phyloP scores from a whole-genome alignment of 805 yeast species.

The Zygosaccharomyces pseudorouxii region DNA sequence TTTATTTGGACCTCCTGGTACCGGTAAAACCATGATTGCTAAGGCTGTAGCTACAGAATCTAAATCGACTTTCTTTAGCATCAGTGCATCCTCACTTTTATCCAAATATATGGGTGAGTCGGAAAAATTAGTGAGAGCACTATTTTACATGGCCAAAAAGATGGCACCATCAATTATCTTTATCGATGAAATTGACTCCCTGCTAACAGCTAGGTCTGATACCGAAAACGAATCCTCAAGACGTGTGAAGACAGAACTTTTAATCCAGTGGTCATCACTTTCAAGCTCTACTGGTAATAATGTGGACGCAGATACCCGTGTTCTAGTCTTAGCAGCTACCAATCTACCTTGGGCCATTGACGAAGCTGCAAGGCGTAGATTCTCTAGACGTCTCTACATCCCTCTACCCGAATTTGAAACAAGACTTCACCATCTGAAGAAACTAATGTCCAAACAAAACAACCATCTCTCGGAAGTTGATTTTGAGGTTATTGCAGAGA shows the following conservation, averaged over 20 bases:
- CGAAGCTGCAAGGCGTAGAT: constrained; percentile 94
- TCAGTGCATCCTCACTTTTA: constrained; percentile 84
- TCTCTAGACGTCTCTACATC: constrained; percentile 87
- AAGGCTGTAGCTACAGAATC: constrained; percentile 97
- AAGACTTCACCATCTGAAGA: constrained; percentile 63
- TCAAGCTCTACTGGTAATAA: constrained; percentile 78
- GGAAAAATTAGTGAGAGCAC: constrained; percentile 85
- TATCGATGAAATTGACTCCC: constrained; percentile 93
- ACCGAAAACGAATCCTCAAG: constrained; percentile 86
- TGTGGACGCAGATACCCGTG: constrained; percentile 52
- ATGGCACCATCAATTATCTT: constrained; percentile 92
- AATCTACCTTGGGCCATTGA: constrained; percentile 96
- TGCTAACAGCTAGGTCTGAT: constrained; percentile 72
- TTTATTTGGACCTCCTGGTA: constrained; percentile 96
- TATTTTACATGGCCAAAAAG: constrained; percentile 78
- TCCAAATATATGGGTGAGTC: constrained; percentile 81
- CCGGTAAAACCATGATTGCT: constrained; percentile 97
- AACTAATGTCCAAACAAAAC: constrained; percentile 62
- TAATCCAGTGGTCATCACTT: constrained; percentile 92
- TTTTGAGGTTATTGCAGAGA: constrained; percentile 50
- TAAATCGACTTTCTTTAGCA: constrained; percentile 86
- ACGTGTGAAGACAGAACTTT: constrained; percentile 86
- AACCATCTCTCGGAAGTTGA: constrained; percentile 65
- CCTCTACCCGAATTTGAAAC: constrained; percentile 91
- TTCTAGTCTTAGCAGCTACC: constrained; percentile 89